These are phyloP conservation scores for Xylaria hypoxylon DNA, from an alignment of 2,329 filamentous ascomycete species.

Conservation along the genomic window DNA sequence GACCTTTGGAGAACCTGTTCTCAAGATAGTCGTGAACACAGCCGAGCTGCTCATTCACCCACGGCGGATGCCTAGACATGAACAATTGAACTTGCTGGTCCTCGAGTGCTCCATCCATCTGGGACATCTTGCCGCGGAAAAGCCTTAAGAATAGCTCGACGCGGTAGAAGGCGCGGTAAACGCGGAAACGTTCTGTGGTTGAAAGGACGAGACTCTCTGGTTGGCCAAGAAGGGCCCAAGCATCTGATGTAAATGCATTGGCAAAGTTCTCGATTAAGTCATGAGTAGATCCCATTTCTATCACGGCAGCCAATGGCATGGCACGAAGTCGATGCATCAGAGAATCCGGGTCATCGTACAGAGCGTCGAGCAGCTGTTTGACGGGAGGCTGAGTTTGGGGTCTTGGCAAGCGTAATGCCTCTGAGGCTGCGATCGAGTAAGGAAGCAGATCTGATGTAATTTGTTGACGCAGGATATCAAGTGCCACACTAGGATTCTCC, in stretches of 20 bases:
- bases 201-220: conserved; percentile 1
- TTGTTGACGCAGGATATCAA: conserved; percentile 31
- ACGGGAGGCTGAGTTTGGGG: too few relatives aligned
- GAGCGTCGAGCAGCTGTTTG: neutral
- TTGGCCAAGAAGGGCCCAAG: conserved; percentile 24
- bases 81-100: conserved; percentile 1
- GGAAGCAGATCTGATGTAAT: neutral
- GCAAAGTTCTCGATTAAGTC: conserved; percentile 27
- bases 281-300: conserved; percentile 30
- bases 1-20: conserved; percentile 30
- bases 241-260: conserved; percentile 29
- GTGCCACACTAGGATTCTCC: conserved; percentile 15
- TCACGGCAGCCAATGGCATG: neutral
- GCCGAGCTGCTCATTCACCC: conserved; percentile 37
- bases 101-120: neutral
- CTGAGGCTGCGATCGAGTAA: neutral
- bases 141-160: conserved; percentile 35
- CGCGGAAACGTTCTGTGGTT: conserved; percentile 31
- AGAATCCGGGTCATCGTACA: neutral
- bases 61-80: conserved; percentile 33
- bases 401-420: neutral
- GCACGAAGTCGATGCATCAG: neutral
- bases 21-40: conserved; percentile 35
- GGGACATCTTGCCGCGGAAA: conserved; percentile 7
- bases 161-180: conserved; percentile 37